Base-by-base conservation (phyloP, 805 yeast genomes). In the Wickerhamomyces rabaulensis region DNA sequence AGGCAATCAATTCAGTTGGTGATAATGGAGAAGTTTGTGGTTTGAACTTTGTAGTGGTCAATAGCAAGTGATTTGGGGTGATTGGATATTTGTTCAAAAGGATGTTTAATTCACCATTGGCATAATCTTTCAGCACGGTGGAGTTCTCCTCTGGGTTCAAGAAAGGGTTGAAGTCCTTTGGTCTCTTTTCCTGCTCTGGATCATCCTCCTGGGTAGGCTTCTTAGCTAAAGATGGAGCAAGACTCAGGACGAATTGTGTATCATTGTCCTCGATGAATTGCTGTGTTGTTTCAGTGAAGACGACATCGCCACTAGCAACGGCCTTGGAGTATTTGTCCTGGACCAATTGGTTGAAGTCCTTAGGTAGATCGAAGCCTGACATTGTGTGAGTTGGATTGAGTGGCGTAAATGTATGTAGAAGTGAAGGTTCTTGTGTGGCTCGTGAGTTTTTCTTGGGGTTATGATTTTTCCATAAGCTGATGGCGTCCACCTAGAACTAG, bases 1-100 rank as follows among this genome's bases (percentile, higher is more conserved):
- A 71, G 0, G 82, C 77, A 33, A 67, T 60, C 49, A 92, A 71
- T 56, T 92, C 97, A n/a, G 65, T 56, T 17, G 89, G 87, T 21
- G 80, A 71, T 47, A 92, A 68, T 15, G 95, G 84, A 1, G 87
- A 68, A 29, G 75, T 75, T 64, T 92, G 98, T 2, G 84, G 71
- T 52, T 78, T 77, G 65, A 83, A 87, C 44, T 79, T 75, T 51
- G 79, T 85, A 1, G 98, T 89, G 9, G 91, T 82, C 45, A 90
- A 58, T 67, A 94, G 69, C 46, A 87, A 76, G 63, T 92, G 99
- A 56, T 82, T 78, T 39, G 87, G 80, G 5, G 84, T 77, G 35
- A 91, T 83, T 9, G 97, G 95, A 65, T 78, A 94, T 65, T 92
- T 94, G 72, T 92, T 92, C 54, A 89, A 75, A 6, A 92, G 79